Percentiles rank a stretch among this genome's conserved stretches.
Conservation (phyloP, 768 basidiomycete genomes). For the Suillus ampliporus region DNA sequence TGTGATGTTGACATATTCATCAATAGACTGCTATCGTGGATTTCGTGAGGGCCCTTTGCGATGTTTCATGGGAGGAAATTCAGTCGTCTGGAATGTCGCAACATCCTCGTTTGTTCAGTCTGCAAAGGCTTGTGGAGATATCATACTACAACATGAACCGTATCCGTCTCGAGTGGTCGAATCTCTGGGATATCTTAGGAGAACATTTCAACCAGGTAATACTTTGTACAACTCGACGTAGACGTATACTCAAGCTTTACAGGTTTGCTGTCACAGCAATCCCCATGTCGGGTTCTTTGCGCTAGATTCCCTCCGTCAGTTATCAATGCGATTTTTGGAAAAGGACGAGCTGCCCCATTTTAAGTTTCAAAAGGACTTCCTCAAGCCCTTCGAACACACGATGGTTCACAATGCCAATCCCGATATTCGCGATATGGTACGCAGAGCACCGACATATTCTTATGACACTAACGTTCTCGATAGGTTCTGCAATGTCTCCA, state of each 20-base stretch:
- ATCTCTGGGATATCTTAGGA: constrained; percentile 96
- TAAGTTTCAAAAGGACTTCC: constrained; percentile 99
- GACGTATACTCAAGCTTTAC: constrained; percentile 13
- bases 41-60: constrained; percentile 94
- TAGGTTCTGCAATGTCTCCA: constrained; percentile 97
- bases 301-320: constrained; percentile 91
- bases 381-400: constrained; percentile 97
- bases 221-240: neutral
- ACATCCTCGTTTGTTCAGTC: constrained; percentile 92
- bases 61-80: constrained; percentile 99
- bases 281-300: constrained; percentile 97
- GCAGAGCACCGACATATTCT: constrained; percentile 13
- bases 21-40: constrained; percentile 92
- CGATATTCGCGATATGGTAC: constrained; percentile 94
- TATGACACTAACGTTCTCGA: constrained; percentile 11
- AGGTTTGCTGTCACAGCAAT: constrained; percentile 99
- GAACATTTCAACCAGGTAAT: constrained; percentile 97
- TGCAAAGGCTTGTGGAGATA: constrained; percentile 98
- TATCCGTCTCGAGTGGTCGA: constrained; percentile 97
- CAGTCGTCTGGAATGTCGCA: constrained; percentile 95
- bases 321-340: constrained; percentile 98
- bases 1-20: neutral
- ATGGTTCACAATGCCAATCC: constrained; percentile 97
- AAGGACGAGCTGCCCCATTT: constrained; percentile 98
- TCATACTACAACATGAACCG: constrained; percentile 99